Evolutionary conservation across 495 filamentous ascomycete species (phyloP).

Genomic region (Neurospora africana): DNA sequence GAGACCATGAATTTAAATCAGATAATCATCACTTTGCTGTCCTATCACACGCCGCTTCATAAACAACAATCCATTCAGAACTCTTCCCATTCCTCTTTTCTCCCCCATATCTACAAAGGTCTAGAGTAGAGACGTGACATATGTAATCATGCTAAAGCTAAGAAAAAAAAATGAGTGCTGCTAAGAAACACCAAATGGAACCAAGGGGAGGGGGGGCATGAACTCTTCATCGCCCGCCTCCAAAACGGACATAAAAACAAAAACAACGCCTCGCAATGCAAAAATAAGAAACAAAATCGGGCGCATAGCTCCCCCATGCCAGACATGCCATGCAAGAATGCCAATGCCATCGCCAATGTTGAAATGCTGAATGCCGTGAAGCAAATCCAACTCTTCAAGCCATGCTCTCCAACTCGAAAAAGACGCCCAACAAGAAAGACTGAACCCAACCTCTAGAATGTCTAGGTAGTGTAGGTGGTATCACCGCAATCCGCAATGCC

Average conservation of each 20-base stretch:
- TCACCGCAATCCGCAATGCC: neutral
- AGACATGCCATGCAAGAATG: neutral
- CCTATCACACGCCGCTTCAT: neutral
- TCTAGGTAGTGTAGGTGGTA: neutral
- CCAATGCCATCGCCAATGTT: neutral
- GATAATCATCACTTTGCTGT: neutral
- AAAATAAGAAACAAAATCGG: neutral
- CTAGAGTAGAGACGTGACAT: neutral
- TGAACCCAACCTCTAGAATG: neutral
- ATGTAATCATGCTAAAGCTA: neutral
- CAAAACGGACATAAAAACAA: neutral
- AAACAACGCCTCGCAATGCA: conserved; percentile 3
- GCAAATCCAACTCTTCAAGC: neutral
- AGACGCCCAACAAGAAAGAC: neutral
- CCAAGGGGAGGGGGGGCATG: neutral
- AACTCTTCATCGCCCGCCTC: neutral
- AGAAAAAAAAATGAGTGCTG: neutral
- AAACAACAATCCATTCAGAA: neutral
- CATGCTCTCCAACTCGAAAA: no score
- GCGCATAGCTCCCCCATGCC: neutral
- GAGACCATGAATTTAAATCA: neutral
- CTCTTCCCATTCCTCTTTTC: neutral
- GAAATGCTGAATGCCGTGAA: neutral
- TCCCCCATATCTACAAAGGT: neutral
- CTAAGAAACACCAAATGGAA: neutral